Base-by-base conservation (phyloP, 2,329 filamentous ascomycete genomes). In the Coniochaeta sp. region DNA sequence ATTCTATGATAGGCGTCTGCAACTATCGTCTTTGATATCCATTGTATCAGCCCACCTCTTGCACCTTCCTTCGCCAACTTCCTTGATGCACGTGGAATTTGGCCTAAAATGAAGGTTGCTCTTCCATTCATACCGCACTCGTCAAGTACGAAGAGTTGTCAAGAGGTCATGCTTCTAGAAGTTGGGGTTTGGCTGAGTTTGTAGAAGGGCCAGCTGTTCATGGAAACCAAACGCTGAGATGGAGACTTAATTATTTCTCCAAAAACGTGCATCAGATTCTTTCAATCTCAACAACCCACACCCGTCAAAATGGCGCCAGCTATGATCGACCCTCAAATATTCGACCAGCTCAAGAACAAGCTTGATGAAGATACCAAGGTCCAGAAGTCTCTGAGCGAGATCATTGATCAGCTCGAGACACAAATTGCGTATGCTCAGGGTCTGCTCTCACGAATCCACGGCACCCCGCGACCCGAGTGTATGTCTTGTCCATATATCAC, bases 311-410 rank as follows among this genome's bases (percentile, higher is more conserved):
- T 67, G 66, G 62, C 65, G 34, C 61, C 62, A 2, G 62, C 67
- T 60, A 85, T 89, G 81, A 86, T 95, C 69, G 88, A 96, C 72
- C 88, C 90, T 62, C 82, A 84, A 65, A 90, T 98, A 73, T 97
- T 98, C 75, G 86, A 92, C 70, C 84, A 89, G 67, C 87, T 99
- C 63, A 93, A 97, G 76, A 79, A 83, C 62, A 93, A 93, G 74
- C 91, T 97, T 68, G 95, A 98, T 67, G 89, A 96, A 73, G 95
- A 98, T 72, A 82, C 85, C 9, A 80, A 83, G 59, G 87, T 96
- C 59, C 87, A 90, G 69, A 93, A 98, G 78, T 86, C 90, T 69
- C 83, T 99, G 61, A 85, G 88, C 65, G 87, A 91, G 61, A 89
- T 96, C 67, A 83, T 95, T 52, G 89, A 95, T 71, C 84, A 82